Conservation (phyloP, 1,139 yeast genomes). For the Pichia sp. region DNA sequence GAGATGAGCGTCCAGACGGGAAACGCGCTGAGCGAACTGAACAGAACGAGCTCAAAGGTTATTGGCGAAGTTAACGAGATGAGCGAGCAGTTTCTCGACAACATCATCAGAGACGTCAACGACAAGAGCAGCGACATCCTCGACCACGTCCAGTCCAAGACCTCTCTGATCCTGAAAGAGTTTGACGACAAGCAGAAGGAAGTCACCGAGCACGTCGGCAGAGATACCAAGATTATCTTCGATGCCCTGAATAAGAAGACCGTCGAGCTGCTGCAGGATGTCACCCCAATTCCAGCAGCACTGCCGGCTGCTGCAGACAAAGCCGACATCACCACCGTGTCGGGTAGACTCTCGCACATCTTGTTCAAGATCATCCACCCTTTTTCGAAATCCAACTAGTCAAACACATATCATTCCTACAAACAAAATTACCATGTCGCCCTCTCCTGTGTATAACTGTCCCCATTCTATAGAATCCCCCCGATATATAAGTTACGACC, state of each 20-base stretch:
- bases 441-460: background rate
- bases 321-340: background rate
- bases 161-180: conserved; percentile 37
- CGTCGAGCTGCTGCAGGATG: background rate
- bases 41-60: conserved; percentile 14
- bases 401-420: background rate
- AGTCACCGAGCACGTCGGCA: background rate
- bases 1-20: conserved; percentile 22
- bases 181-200: conserved; percentile 31
- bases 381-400: background rate
- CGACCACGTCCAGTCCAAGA: conserved; percentile 31
- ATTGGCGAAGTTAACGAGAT: conserved; percentile 21
- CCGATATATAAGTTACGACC: background rate
- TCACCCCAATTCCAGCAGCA: background rate
- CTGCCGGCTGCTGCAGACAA: background rate
- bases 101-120: conserved; percentile 8
- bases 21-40: conserved; percentile 22
- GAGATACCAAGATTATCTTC: conserved; percentile 2
- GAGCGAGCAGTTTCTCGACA: background rate
- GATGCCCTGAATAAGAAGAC: conserved; percentile 8
- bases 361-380: conserved; percentile 7
- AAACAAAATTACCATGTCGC: background rate
- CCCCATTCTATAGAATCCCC: background rate
- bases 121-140: conserved; percentile 4
- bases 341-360: background rate